Conservation (phyloP, 106 monocot species). For the Allium cepa region DNA sequence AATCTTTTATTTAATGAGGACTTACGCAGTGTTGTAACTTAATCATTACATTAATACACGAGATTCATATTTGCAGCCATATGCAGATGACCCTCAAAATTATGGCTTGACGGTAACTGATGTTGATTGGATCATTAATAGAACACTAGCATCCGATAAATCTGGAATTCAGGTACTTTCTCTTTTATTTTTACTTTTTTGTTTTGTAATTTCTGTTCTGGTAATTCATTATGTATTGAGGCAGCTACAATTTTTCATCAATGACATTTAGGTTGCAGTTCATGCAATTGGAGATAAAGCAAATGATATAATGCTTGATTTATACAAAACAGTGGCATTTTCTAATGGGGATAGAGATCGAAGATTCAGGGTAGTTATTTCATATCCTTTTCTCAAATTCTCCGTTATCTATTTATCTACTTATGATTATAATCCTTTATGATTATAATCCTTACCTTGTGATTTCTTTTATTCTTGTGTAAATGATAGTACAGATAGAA, state of each 20-base stretch:
- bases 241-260: too few species aligned
- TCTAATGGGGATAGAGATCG: constrained; percentile 64
- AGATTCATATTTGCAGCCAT: constrained; percentile 40
- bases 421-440: neutral
- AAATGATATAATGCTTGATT: constrained; percentile 80
- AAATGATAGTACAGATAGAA: constrained; percentile 55
- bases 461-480: neutral
- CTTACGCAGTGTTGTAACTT: too few species aligned
- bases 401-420: neutral
- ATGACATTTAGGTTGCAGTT: constrained; percentile 64
- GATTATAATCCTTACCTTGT: neutral
- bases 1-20: too few species aligned
- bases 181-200: neutral
- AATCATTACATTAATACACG: neutral
- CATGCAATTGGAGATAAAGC: constrained; percentile 99
- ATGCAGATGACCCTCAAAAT: constrained; percentile 53
- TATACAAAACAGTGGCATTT: constrained; percentile 39
- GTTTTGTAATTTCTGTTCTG: neutral
- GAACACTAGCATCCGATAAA: constrained; percentile 54
- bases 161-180: constrained; percentile 64
- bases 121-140: constrained; percentile 63
- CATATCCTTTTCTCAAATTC: neutral
- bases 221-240: too few species aligned
- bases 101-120: constrained; percentile 70
- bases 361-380: constrained; percentile 72